Conservation (phyloP, 768 basidiomycete genomes). For the Phlebiopsis flavidoalba region DNA sequence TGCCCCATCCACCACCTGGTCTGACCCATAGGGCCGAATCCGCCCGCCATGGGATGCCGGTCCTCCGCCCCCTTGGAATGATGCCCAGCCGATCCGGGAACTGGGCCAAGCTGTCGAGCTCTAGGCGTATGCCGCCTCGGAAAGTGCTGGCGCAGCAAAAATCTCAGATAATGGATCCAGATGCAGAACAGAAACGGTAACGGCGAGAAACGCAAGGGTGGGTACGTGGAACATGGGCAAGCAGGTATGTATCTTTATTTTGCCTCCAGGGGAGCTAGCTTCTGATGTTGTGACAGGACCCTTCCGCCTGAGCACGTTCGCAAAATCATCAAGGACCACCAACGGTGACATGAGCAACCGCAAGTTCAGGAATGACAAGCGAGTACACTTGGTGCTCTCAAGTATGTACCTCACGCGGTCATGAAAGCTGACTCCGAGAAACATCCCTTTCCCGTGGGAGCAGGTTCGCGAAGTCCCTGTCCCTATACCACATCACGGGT, state of each 20-base stretch:
- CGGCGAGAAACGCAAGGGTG: slow-evolving; percentile 86
- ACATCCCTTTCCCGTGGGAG: slow-evolving; percentile 97
- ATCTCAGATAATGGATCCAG: slow-evolving; percentile 92
- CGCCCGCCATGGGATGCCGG: slow-evolving; percentile 25
- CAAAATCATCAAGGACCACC: slow-evolving; percentile 99
- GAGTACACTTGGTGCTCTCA: slow-evolving; percentile 97
- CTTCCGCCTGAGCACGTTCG: slow-evolving; percentile 96
- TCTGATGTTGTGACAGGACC: slow-evolving; percentile 51
- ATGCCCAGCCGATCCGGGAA: slow-evolving; percentile 26
- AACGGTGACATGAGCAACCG: slow-evolving; percentile 99
- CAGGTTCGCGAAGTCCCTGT: slow-evolving; percentile 99
- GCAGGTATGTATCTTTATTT: slow-evolving; percentile 52
- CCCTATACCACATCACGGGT: slow-evolving; percentile 96
- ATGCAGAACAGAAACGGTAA: slow-evolving; percentile 93
- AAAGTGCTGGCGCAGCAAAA: slow-evolving; percentile 86
- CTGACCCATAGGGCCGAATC: slow-evolving; percentile 37
- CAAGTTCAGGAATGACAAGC: slow-evolving; percentile 99
- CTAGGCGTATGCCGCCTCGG: slow-evolving; percentile 46
- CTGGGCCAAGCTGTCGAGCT: slow-evolving; percentile 30
- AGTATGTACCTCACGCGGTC: slow-evolving; percentile 98
- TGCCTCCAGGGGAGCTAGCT: slow-evolving; percentile 6
- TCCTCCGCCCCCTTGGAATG: slow-evolving; percentile 30
- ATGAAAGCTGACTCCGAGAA: slow-evolving; percentile 99
- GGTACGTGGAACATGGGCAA: slow-evolving; percentile 91
- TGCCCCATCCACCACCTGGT: slow-evolving; percentile 42